These are phyloP conservation scores for Leptomonas seymouri DNA, from an alignment of 208 protist genomes.

Conservation along the genomic window DNA sequence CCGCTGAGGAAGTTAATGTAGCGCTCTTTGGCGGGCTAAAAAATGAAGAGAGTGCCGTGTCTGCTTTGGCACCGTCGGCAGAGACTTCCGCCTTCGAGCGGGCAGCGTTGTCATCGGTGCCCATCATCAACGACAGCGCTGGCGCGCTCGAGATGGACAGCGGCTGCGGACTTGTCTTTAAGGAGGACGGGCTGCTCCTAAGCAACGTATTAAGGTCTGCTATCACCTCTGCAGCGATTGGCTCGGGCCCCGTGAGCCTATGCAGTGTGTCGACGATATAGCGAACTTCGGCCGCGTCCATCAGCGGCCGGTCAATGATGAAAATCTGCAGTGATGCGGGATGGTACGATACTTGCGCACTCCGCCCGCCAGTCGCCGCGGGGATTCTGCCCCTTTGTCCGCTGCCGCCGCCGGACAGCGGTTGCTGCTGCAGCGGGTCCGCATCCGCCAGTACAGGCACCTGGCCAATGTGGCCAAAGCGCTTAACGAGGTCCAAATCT, in stretches of 20 bases:
- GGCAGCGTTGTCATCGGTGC: not conserved
- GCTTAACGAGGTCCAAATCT: slow-evolving; percentile 56
- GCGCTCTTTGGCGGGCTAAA: not conserved
- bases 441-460: slow-evolving; percentile 47
- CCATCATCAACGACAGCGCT: slow-evolving; percentile 4
- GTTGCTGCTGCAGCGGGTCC: slow-evolving; percentile 23
- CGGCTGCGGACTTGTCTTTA: not conserved
- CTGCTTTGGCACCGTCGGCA: not conserved
- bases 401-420: not conserved
- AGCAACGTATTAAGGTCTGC: slow-evolving; percentile 3
- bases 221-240: not conserved
- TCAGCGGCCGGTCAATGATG: slow-evolving; percentile 56
- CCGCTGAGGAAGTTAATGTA: too few relatives aligned
- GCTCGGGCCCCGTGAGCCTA: slow-evolving; percentile 7
- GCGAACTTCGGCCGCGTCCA: slow-evolving; percentile 34
- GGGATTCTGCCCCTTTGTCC: not conserved
- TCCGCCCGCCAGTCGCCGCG: not conserved
- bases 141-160: not conserved
- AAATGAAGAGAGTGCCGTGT: not conserved
- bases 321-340: slow-evolving; percentile 55
- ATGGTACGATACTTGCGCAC: slow-evolving; percentile 10
- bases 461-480: slow-evolving; percentile 43
- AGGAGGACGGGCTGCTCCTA: not conserved
- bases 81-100: not conserved
- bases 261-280: slow-evolving; percentile 20